Conservation (phyloP, 1,284 basidiomycete genomes). For the Erythrobasidium hasegawianum region DNA sequence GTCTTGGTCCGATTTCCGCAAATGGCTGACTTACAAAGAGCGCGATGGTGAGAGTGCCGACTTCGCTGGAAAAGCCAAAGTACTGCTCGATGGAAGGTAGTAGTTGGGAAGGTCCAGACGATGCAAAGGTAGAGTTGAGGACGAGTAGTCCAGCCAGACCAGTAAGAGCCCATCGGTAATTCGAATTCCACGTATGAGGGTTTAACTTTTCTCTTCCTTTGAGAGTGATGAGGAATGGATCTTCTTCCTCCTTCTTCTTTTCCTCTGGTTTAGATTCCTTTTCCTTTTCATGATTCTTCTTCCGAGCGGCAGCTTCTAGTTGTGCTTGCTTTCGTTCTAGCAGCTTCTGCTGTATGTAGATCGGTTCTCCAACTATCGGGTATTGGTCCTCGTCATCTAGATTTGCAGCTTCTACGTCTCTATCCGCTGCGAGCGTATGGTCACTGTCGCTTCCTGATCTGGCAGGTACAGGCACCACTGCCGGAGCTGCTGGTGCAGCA, state of each 20-base stretch:
- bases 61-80: conserved; percentile 60
- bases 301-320: neutral
- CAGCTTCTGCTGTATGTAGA: neutral
- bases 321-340: neutral
- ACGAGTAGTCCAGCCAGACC: conserved; percentile 60
- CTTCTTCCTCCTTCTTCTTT: conserved; percentile 26
- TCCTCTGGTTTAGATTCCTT: neutral
- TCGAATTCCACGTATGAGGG: conserved; percentile 58
- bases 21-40: conserved; percentile 47
- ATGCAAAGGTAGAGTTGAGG: conserved; percentile 64
- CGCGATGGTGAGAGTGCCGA: conserved; percentile 53
- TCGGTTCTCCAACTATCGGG: neutral
- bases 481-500: neutral
- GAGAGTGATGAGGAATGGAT: conserved; percentile 51
- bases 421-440: neutral
- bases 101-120: conserved; percentile 58
- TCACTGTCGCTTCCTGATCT: neutral
- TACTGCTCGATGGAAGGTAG: conserved; percentile 54
- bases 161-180: conserved; percentile 64
- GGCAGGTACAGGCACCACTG: neutral
- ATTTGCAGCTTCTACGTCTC: neutral
- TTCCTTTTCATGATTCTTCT: neutral
- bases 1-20: conserved; percentile 8
- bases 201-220: conserved; percentile 53
- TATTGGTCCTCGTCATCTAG: neutral